Evolutionary conservation across 108 stramenopile genomes (phyloP), one percentile per base, ranked within the genome.

Genomic region (Skeletonema tropicum): DNA sequence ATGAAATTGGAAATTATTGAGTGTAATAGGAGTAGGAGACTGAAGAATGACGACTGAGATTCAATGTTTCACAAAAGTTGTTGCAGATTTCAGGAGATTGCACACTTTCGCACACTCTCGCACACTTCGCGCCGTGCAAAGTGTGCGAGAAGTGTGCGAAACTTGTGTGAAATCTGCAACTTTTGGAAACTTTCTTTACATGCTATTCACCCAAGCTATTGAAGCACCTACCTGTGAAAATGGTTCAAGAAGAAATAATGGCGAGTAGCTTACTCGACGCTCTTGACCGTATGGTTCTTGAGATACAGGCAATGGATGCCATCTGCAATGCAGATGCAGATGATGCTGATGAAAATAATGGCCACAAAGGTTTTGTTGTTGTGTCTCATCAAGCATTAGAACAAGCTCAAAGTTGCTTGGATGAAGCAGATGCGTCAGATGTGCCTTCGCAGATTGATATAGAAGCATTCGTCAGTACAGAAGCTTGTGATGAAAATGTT

Each of bases 291-390:
- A 30, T 62, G 17, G 64, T 87, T n/a, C 66, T 72, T 17, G 86
- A 87, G 46, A 84, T 84, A 36, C 83, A 87, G 14, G 86, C 75
- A 4, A 45, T 87, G 12, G 23, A 60, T 25, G 73, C 75, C 30
- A 87, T 87, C 31, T 82, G 77, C 41, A 77, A 76, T 14, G 69
- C 66, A 26, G 39, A 21, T 4, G 68, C 59, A 36, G 33, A 30
- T 29, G 33, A 30, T 29, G 26, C 26, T 29, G 26, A 29, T 31
- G 57, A 46, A 39, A n/a, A 68, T 33, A 15, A 60, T 39, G 70
- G 58, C 13, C 68, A 39, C 8, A 48, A 74, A 64, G 35, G 61
- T 1, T 58, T 75, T 36, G 26, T 75, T 17, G 57, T 66, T 9
- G 73, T 57, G 32, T 33, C 66, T 30, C 64, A 21, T 6, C 29